Base-by-base conservation (phyloP, 495 filamentous ascomycete genomes). In the Podospora tetraspora region DNA sequence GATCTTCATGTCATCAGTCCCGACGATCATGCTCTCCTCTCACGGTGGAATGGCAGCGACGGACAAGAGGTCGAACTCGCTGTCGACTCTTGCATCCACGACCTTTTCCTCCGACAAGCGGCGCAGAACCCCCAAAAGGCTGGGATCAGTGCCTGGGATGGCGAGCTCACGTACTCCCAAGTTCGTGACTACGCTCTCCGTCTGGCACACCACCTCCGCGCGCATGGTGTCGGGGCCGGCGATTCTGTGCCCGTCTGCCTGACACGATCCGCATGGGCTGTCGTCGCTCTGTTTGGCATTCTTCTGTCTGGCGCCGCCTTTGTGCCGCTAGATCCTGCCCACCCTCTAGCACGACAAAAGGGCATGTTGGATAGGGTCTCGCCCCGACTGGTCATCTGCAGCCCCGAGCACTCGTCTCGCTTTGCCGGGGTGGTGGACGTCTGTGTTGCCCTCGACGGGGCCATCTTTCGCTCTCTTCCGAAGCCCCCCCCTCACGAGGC, bases 71-170 rank as follows among this genome's bases (percentile, higher is more conserved):
- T n/a, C n/a, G n/a, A n/a, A n/a, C n/a, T 23, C 7, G 59, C 37
- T 7, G 66, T 79, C 43, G 69, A 76, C 52, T 69, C 66, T 1
- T 77, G 74, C 19, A 79, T 80, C 63, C 79, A 81, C 56, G 70
- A 79, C 21, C 60, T 79, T 56, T 73, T 81, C 56, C 74, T 75
- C 10, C 68, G 81, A 23, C 79, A 81, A 61, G 75, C 77, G 4
- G 77, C 87, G 3, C 69, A 85, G 10, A 80, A 85, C 3, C 67
- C 67, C 0, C 10, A 71, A 1, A 60, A 59, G 11, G 12, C 59
- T 0, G 73, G 43, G 9, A 71, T 87, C n/a, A 82, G 76, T 59
- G 79, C 58, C 13, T 89, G 88, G 87, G 88, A 90, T 77, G 86
- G 84, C 22, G 79, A 70, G 57, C 74, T 90, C 64, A 86, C 85